Evolutionary conservation across 768 basidiomycete species (phyloP).

Genomic region (Tephrocybe sp.): DNA sequence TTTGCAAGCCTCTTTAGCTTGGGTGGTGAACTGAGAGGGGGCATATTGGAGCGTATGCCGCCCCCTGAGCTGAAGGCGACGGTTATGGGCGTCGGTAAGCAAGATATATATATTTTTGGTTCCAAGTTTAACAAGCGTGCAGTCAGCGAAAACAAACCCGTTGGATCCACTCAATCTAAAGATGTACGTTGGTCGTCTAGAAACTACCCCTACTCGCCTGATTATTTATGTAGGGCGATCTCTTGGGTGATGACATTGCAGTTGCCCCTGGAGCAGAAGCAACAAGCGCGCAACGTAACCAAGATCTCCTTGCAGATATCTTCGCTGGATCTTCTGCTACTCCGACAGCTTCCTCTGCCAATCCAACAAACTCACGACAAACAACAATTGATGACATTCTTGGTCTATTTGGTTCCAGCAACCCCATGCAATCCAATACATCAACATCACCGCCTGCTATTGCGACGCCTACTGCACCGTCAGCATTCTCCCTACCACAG

Average conservation of each 20-base stretch:
- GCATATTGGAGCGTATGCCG: constrained; percentile 98
- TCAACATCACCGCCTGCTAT: constrained; percentile 12
- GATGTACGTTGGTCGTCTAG: constrained; percentile 45
- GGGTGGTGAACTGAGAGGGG: constrained; percentile 63
- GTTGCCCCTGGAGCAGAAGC: constrained; percentile 37
- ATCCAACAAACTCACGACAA: constrained; percentile 39
- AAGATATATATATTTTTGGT: background rate
- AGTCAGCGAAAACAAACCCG: constrained; percentile 97
- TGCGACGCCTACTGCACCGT: constrained; percentile 17
- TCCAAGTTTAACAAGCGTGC: constrained; percentile 2
- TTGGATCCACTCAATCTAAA: constrained; percentile 83
- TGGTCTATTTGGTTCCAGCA: constrained; percentile 68
- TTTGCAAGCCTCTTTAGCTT: constrained; percentile 83
- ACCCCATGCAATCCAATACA: constrained; percentile 21
- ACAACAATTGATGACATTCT: constrained; percentile 87
- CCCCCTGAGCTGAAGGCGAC: constrained; percentile 97
- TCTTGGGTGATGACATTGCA: constrained; percentile 75
- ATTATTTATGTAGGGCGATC: constrained; percentile 49
- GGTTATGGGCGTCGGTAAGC: constrained; percentile 86
- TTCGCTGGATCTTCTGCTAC: constrained; percentile 61
- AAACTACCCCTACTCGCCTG: constrained; percentile 3
- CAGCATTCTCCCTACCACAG: constrained; percentile 36
- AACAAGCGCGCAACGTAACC: constrained; percentile 54
- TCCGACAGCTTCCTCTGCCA: constrained; percentile 35
- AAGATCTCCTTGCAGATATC: constrained; percentile 90